These are phyloP conservation scores for Aspergillus heteromorphus DNA, from an alignment of 495 filamentous ascomycete species.

Conservation along the genomic window DNA sequence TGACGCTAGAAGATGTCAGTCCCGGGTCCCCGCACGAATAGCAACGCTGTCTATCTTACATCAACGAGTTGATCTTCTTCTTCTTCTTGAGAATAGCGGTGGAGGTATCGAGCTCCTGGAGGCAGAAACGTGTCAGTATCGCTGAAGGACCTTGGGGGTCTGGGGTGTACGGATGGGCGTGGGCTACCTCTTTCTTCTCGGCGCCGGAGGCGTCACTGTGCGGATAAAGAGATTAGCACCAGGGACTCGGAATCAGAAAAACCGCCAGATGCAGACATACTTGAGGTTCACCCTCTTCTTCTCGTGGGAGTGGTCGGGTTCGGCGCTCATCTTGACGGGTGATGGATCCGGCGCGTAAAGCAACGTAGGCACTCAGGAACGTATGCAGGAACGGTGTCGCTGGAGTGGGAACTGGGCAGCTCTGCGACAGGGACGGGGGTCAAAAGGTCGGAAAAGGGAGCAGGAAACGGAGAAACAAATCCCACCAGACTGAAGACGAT, in stretches of 20 bases:
- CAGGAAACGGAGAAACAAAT: neutral
- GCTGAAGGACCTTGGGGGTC: neutral
- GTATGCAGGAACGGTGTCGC: slow-evolving; percentile 14
- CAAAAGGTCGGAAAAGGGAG: slow-evolving; percentile 1
- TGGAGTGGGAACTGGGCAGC: slow-evolving; percentile 9
- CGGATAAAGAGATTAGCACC: slow-evolving; percentile 31
- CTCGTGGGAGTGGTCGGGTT: slow-evolving; percentile 63
- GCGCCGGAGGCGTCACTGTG: slow-evolving; percentile 82
- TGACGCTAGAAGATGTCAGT: slow-evolving; percentile 64
- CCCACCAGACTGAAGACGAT: slow-evolving; percentile 24
- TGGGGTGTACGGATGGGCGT: slow-evolving; percentile 5
- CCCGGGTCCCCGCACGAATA: slow-evolving; percentile 1
- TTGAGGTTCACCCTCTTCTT: slow-evolving; percentile 92
- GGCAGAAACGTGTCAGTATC: slow-evolving; percentile 22
- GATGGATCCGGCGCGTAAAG: slow-evolving; percentile 11
- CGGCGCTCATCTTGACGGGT: slow-evolving; percentile 53
- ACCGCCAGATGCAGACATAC: slow-evolving; percentile 48
- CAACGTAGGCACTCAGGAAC: slow-evolving; percentile 17
- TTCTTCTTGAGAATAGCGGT: slow-evolving; percentile 99
- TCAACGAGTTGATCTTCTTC: slow-evolving; percentile 99
- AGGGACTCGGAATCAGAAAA: slow-evolving; percentile 15
- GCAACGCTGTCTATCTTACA: slow-evolving; percentile 51
- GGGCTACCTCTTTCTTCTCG: slow-evolving; percentile 74
- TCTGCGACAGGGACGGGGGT: slow-evolving; percentile 10
- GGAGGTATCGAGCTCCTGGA: slow-evolving; percentile 82